Base-by-base conservation (phyloP, 495 filamentous ascomycete species). In the Jackrogersella multiformis region DNA sequence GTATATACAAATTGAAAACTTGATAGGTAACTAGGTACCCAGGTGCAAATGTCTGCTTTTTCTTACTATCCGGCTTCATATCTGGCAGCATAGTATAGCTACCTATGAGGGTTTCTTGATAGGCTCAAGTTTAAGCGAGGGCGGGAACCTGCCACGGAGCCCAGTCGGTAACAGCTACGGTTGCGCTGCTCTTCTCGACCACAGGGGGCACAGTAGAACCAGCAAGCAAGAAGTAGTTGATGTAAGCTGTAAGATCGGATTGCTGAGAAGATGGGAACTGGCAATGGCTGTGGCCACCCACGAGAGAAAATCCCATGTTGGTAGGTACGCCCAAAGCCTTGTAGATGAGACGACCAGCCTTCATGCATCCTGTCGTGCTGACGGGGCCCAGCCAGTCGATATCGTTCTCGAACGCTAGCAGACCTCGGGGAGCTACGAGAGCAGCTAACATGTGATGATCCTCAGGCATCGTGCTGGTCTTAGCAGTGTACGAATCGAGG, bases 301-400 rank as follows among this genome's bases (percentile, higher is more conserved):
- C 77, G 58, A 81, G 79, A 1, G 80, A 80, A 73, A 81, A 85
- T 1, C 84, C 85, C 72, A 86, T 81, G 67, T 78, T 78, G 55
- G 78, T 75, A 23, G 77, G 57, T 0, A 71, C 80, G 13, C 84
- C 84, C 5, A 82, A 69, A 1, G 80, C 81, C 73, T 85, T 74
- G 71, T 84, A 88, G 59, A 80, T 74, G 66, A 77, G 70, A 30
- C 79, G 77, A 9, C 76, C 85, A 12, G 79, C 79, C 68, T 78
- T 79, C 85, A 85, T 84, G 78, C 85, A 88, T n/a, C 75, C 84
- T 9, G 79, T 83, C 5, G 80, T 82, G 41, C 66, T 73, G 41
- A 80, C 70, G 66, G 81, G 80, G 45, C 83, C 81, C 9, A 86
- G 78, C 83, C 83, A 86, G 72, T 85, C 80, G 57, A 85, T 82